A percentile compares a stretch with the other conserved stretches of the same genome.
Evolutionary conservation across 352 stramenopile species (phyloP).

Genomic region (Halophytophthora polymorphica): DNA sequence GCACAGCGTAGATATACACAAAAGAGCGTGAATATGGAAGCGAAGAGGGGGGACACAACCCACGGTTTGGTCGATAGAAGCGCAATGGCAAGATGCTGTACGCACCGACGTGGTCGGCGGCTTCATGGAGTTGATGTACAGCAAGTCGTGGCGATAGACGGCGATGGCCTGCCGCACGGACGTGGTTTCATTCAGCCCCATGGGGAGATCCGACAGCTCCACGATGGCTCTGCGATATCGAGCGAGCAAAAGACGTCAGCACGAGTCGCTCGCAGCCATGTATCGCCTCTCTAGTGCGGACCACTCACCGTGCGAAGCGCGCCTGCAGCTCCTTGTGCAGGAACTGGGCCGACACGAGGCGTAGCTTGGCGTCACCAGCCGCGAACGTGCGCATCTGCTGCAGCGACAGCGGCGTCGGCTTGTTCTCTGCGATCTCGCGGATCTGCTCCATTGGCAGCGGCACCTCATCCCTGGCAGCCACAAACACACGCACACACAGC

Average conservation of each 20-base stretch:
- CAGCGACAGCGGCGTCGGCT: constrained; percentile 53
- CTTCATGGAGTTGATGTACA: constrained; percentile 27
- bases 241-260: too few relatives aligned
- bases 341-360: constrained; percentile 42
- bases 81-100: too few relatives aligned
- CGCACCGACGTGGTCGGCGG: constrained; percentile 24
- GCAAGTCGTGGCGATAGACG: constrained; percentile 46
- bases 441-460: constrained; percentile 49
- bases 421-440: constrained; percentile 30
- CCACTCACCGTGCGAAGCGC: constrained; percentile 48
- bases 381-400: constrained; percentile 67
- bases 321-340: constrained; percentile 63
- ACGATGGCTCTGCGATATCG: too few relatives aligned
- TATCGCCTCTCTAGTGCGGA: too few relatives aligned
- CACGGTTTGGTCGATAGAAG: too few relatives aligned
- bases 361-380: constrained; percentile 37
- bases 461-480: too few relatives aligned
- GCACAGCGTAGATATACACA: background rate
- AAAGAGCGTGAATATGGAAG: too few relatives aligned
- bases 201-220: constrained; percentile 55
- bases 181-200: constrained; percentile 44
- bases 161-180: constrained; percentile 45
- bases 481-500: too few relatives aligned
- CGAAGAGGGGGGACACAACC: too few relatives aligned
- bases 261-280: too few relatives aligned